These are phyloP conservation scores for Juglanconis juglandina DNA, from an alignment of 2,329 filamentous ascomycete genomes.

Conservation along the genomic window DNA sequence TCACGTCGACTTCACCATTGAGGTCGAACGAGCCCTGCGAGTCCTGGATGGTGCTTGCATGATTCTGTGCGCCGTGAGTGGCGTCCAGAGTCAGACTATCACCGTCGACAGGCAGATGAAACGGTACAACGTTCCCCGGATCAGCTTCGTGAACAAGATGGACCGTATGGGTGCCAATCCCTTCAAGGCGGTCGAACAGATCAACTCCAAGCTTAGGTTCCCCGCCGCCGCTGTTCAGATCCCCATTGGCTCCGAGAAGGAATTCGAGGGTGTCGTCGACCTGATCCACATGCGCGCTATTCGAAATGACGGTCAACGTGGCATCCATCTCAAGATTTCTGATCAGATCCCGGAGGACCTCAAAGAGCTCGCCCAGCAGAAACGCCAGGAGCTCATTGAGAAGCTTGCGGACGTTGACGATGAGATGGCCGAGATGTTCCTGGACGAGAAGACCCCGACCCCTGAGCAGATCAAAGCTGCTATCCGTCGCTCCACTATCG, in stretches of 20 bases:
- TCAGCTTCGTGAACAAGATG: constrained; percentile 99
- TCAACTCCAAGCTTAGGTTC: constrained; percentile 93
- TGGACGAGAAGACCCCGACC: constrained; percentile 81
- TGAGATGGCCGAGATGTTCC: constrained; percentile 91
- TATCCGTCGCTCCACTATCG: constrained; percentile 86
- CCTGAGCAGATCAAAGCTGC: constrained; percentile 84
- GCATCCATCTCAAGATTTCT: constrained; percentile 70
- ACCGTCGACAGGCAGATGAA: constrained; percentile 99
- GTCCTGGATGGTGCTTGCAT: constrained; percentile 96
- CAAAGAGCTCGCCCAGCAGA: constrained; percentile 72
- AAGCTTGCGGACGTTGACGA: constrained; percentile 96
- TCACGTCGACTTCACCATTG: constrained; percentile 98
- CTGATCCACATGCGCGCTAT: constrained; percentile 88
- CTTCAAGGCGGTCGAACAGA: constrained; percentile 95
- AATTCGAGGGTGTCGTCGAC: constrained; percentile 89
- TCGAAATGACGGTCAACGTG: constrained; percentile 83
- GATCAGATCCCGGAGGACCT: constrained; percentile 83
- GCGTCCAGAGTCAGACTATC: constrained; percentile 96
- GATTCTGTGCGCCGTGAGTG: constrained; percentile 96
- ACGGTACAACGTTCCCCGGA: constrained; percentile 90
- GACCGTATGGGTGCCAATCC: constrained; percentile 98
- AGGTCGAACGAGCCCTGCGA: constrained; percentile 91
- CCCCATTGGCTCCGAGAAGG: constrained; percentile 87
- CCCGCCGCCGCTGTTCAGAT: constrained; percentile 91
- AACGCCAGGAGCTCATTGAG: constrained; percentile 82